These are phyloP conservation scores for Allium cepa DNA, from an alignment of 106 monocot genomes.

Conservation along the genomic window DNA sequence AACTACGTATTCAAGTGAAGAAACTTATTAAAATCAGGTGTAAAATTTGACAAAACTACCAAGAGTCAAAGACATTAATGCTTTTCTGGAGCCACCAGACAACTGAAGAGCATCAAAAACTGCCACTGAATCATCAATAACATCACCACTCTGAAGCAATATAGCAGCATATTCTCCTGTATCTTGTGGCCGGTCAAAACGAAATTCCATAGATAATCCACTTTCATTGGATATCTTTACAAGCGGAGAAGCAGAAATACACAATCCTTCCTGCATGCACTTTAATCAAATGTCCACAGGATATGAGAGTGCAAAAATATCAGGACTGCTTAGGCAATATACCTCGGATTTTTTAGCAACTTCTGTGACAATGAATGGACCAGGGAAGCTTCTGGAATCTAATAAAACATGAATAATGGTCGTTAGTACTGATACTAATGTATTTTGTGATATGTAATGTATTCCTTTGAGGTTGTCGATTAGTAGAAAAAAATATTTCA, in stretches of 20 bases:
- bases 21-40: neutral
- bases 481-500: too few relatives aligned
- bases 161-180: slow-evolving; percentile 46
- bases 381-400: slow-evolving; percentile 73
- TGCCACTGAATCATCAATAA: slow-evolving; percentile 71
- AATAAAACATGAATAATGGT: slow-evolving; percentile 5
- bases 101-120: slow-evolving; percentile 58
- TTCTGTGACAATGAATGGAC: slow-evolving; percentile 67
- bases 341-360: slow-evolving; percentile 65
- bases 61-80: slow-evolving; percentile 60
- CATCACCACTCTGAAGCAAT: slow-evolving; percentile 40
- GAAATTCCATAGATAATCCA: slow-evolving; percentile 55
- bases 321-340: slow-evolving; percentile 1
- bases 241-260: slow-evolving; percentile 59
- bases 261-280: slow-evolving; percentile 55
- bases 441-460: too few relatives aligned
- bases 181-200: slow-evolving; percentile 47
- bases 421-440: too few relatives aligned
- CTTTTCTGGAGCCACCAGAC: slow-evolving; percentile 52
- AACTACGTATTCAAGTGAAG: neutral
- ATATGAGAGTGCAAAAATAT: neutral
- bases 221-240: slow-evolving; percentile 69
- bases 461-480: too few relatives aligned
- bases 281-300: neutral
- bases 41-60: slow-evolving; percentile 24